Evolutionary conservation across 1,139 yeast genomes (phyloP).

Genomic region (Kodamaea ohmeri): DNA sequence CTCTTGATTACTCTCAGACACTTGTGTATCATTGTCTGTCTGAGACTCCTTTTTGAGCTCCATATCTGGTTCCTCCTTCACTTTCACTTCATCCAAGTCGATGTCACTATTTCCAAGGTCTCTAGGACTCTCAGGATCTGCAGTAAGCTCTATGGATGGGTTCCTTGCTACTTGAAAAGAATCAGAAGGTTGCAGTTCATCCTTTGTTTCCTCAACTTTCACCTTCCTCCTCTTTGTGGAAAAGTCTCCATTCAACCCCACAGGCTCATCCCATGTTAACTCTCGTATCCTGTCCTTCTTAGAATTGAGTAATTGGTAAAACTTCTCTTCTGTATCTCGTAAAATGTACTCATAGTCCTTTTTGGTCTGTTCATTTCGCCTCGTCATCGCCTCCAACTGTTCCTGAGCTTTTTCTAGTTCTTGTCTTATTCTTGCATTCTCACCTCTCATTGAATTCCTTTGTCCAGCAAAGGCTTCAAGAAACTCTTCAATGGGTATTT

Average conservation of each 20-base stretch:
- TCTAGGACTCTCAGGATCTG: slow-evolving; percentile 1
- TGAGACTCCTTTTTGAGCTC: slow-evolving; percentile 3
- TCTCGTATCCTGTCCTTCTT: slow-evolving; percentile 40
- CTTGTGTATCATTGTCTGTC: neutral
- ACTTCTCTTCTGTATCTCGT: slow-evolving; percentile 36
- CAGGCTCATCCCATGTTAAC: slow-evolving; percentile 21
- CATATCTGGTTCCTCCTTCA: slow-evolving; percentile 2
- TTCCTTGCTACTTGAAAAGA: slow-evolving; percentile 1
- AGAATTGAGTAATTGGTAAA: slow-evolving; percentile 34
- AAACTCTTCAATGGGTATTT: slow-evolving; percentile 17
- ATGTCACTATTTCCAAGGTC: neutral
- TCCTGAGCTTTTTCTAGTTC: slow-evolving; percentile 1
- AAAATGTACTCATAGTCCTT: slow-evolving; percentile 28
- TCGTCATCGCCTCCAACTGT: slow-evolving; percentile 9
- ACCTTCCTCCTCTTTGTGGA: slow-evolving; percentile 15
- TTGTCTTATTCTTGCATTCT: slow-evolving; percentile 2
- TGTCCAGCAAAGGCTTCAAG: slow-evolving; percentile 21
- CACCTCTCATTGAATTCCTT: slow-evolving; percentile 14
- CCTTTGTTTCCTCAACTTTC: neutral
- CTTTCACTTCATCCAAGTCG: slow-evolving; percentile 5
- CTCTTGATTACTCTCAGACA: neutral
- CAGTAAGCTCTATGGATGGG: slow-evolving; percentile 4
- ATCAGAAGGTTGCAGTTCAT: slow-evolving; percentile 1
- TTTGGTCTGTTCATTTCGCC: slow-evolving; percentile 14
- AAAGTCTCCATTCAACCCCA: slow-evolving; percentile 25